These are phyloP conservation scores for Chamaenerion angustifolium DNA, from an alignment of 345 rosid genomes.

Conservation along the genomic window DNA sequence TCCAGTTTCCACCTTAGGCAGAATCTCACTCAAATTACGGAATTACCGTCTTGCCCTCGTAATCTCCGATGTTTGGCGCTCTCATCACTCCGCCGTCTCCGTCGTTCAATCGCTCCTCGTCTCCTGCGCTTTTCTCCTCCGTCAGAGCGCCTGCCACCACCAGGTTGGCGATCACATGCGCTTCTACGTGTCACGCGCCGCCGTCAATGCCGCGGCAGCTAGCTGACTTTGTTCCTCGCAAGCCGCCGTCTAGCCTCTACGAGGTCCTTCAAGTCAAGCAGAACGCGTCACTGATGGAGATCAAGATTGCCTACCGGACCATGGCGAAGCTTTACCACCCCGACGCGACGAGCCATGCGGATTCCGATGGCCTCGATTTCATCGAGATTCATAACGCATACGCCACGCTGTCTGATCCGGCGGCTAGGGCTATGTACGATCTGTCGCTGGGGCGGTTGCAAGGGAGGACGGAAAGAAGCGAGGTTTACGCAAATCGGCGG, in stretches of 20 bases:
- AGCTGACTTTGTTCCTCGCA: constrained; percentile 1
- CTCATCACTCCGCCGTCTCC: not conserved
- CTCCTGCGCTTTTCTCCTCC: not conserved
- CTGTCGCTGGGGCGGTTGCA: constrained; percentile 6
- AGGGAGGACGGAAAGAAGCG: not conserved
- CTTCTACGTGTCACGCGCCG: constrained; percentile 12
- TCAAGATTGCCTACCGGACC: constrained; percentile 53
- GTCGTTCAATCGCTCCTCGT: not conserved
- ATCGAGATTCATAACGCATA: constrained; percentile 19
- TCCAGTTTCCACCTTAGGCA: too few species aligned
- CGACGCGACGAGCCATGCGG: constrained; percentile 8
- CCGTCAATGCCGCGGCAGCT: constrained; percentile 10
- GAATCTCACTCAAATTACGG: too few species aligned
- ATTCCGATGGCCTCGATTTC: constrained; percentile 12
- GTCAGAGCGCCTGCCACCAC: not conserved
- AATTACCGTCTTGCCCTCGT: not conserved
- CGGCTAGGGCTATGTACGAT: constrained; percentile 15
- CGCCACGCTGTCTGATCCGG: constrained; percentile 19
- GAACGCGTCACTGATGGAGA: constrained; percentile 46
- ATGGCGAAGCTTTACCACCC: constrained; percentile 20
- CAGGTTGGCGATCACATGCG: constrained; percentile 3
- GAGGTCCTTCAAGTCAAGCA: constrained; percentile 38
- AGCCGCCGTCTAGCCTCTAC: constrained; percentile 32
- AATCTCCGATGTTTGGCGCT: constrained; percentile 1
- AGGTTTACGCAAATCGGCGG: constrained; percentile 9